These are phyloP conservation scores for Penicillium sp. DNA, from an alignment of 2,329 filamentous ascomycete genomes.

Conservation along the genomic window DNA sequence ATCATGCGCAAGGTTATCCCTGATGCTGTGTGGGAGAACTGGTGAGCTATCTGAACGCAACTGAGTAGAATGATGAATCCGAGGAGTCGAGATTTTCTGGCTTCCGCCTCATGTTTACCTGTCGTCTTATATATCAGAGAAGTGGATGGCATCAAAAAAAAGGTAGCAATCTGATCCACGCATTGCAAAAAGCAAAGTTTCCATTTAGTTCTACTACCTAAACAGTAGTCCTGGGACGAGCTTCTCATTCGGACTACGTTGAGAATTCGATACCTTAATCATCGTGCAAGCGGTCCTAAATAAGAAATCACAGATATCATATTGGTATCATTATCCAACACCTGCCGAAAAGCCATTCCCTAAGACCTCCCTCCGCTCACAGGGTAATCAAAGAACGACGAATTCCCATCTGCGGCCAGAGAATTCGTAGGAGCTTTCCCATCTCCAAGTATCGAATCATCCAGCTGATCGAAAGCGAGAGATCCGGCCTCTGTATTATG, in stretches of 20 bases:
- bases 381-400: slow-evolving; percentile 13
- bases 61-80: not conserved
- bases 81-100: not conserved
- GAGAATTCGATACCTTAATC: too few relatives aligned
- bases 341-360: slow-evolving; percentile 19
- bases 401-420: not conserved
- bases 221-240: not conserved
- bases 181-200: too few relatives aligned
- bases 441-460: slow-evolving; percentile 13
- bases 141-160: not conserved
- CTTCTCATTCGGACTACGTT: not conserved
- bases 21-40: slow-evolving; percentile 75
- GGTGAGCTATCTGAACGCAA: slow-evolving; percentile 51
- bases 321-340: slow-evolving; percentile 32
- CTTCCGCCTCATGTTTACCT: too few relatives aligned
- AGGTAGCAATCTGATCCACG: not conserved
- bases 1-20: slow-evolving; percentile 88
- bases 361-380: slow-evolving; percentile 18
- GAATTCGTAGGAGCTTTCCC: not conserved
- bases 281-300: not conserved
- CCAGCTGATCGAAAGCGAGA: slow-evolving; percentile 6
- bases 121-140: not conserved
- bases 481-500: slow-evolving; percentile 19
- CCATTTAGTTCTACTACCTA: too few relatives aligned
- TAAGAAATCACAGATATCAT: slow-evolving; percentile 19